phyloP scores from a whole-genome alignment of 2,329 filamentous ascomycete species.

The Fusarium humuli region DNA sequence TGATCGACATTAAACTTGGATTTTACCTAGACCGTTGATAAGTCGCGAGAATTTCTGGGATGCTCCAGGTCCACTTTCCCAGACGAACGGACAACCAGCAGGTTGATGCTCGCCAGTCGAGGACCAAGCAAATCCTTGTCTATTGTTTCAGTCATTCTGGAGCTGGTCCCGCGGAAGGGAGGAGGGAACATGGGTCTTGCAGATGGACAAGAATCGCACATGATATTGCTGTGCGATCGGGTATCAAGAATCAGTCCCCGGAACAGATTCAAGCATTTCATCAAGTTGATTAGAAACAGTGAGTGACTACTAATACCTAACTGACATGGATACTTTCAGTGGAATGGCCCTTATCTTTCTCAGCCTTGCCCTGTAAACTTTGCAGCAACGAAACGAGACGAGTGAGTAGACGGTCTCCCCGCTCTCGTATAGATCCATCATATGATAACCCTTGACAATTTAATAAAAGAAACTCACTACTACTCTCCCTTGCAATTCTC shows the following conservation, averaged over 20 bases:
- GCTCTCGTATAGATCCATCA: slow-evolving; percentile 28
- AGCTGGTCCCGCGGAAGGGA: slow-evolving; percentile 26
- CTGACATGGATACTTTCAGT: background rate
- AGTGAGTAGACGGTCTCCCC: slow-evolving; percentile 22
- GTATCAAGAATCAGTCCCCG: background rate
- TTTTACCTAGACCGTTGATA: slow-evolving; percentile 3
- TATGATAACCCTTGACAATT: slow-evolving; percentile 39
- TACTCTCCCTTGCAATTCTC: slow-evolving; percentile 15
- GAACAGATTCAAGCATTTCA: background rate
- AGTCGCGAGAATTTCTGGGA: slow-evolving; percentile 16
- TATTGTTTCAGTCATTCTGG: slow-evolving; percentile 35
- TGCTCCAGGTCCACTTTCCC: slow-evolving; percentile 30
- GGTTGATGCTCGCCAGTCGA: slow-evolving; percentile 2
- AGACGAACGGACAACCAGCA: slow-evolving; percentile 2
- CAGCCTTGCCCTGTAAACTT: slow-evolving; percentile 14
- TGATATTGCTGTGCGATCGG: slow-evolving; percentile 11
- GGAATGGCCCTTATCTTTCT: slow-evolving; percentile 23
- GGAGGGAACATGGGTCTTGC: slow-evolving; percentile 29
- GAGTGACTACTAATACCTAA: background rate
- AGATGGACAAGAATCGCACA: background rate
- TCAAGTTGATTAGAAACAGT: slow-evolving; percentile 1
- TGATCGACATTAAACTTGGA: slow-evolving; percentile 30
- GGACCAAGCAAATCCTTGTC: slow-evolving; percentile 20
- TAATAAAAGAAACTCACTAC: slow-evolving; percentile 19
- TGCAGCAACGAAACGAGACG: background rate